Base-by-base conservation (phyloP, 2,329 filamentous ascomycete species). In the Fusarium newnesense region DNA sequence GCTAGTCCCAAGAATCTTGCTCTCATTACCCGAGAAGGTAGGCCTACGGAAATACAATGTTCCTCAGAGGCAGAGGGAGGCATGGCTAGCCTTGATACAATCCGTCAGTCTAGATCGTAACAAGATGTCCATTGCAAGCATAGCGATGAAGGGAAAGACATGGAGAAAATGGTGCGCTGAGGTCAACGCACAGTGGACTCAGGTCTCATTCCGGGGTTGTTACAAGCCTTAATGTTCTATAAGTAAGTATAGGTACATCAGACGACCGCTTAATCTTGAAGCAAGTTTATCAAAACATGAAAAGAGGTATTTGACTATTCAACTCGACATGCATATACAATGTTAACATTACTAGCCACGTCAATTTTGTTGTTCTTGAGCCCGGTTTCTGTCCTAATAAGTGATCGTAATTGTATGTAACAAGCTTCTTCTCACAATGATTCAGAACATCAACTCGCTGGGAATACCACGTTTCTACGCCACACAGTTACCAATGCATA, bases 21-120 rank as follows among this genome's bases (percentile, higher is more conserved):
- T 44, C 65, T 60, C 28, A 60, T 70, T 73, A 47, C 53, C 53
- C 42, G 15, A 52, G 44, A 37, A 36, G 57, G 53, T 46, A 67
- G 53, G 53, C 54, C 39, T 57, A 58, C 67, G 34, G 21, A 47
- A 50, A 37, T 54, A 30, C 46, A 37, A 52, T 47, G 21, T 36
- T 70, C 34, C 54, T 24, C 16, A 19, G 56, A 50, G 53, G 47
- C 56, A 73, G 56, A 32, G 44, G 15, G 56, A 50, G 53, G 47
- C 56, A 73, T 59, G 36, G 44, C 30, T 28, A 39, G 30, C 39
- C 30, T 30, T 37, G 24, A 43, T 42, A 36, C 42, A 39, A 39
- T 19, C n/a, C 50, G 28, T 42, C 26, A 32, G 30, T 12, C 24
- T 69, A 42, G 57, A 56, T 58, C 50, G 69, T 69, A 60, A 60